Base-by-base conservation (phyloP, 306 rosid genomes). In the Neltuma alba region DNA sequence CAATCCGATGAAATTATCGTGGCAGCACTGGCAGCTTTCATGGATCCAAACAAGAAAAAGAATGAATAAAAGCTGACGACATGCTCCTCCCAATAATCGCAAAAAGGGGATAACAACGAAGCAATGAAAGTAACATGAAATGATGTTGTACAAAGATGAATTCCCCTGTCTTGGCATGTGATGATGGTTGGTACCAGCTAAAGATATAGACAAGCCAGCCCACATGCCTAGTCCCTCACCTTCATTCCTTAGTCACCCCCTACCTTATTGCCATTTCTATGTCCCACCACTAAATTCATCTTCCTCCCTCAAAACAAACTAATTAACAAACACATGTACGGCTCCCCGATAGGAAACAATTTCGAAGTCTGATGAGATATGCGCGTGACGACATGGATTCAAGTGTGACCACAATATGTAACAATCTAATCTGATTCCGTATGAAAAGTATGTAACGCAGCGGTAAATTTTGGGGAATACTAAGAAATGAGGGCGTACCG, bases 201-300 rank as follows among this genome's bases (percentile, higher is more conserved):
- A 36, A 50, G 63, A 72, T 44, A 83, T 50, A 42, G 84, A 81
- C 89, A 81, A 80, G 58, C 80, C 78, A 86, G 66, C 68, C 68
- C 80, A 78, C 77, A 75, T 82, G 82, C 81, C 83, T 78, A 78
- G 76, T 37, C 66, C 70, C 83, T 83, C 76, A 87, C 83, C 84
- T 76, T 70, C 65, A 55, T 70, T 65, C 83, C 70, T 47, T 41
- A 54, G 72, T 50, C 65, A 75, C 61, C 48, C 62, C 62, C 10
- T 33, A 30, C 72, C 72, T 67, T 68, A 41, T 40, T 36, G 36
- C 13, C n/a, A 64, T 64, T 18, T 8, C 38, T 8, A 57, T 42
- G 15, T 50, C 69, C 57, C 61, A 60, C 75, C 36, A 48, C 16
- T 27, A 23, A 74, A 21, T 66, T 77, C 30, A 1, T 67, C 66